Conservation (phyloP, 352 stramenopile genomes). For the Pythium aquatile region DNA sequence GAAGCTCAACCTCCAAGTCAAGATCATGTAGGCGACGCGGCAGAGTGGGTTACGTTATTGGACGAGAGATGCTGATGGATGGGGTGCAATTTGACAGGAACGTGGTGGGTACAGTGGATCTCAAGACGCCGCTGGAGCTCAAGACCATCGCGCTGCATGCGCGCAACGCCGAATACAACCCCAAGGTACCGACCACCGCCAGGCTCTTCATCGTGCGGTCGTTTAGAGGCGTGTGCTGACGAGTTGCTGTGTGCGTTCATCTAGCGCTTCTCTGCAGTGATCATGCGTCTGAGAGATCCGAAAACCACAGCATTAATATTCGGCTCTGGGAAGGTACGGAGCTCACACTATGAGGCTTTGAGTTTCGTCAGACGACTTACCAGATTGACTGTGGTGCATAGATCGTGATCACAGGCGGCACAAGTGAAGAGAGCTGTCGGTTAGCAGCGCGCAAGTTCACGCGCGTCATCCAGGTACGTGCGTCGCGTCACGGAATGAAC, state of each 20-base stretch:
- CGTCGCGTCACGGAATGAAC: not conserved
- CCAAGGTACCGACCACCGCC: conserved; percentile 68
- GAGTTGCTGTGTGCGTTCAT: not conserved
- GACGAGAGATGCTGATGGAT: not conserved
- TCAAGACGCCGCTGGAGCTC: conserved; percentile 94
- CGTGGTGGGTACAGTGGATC: conserved; percentile 94
- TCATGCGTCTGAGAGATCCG: conserved; percentile 95
- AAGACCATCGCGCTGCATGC: conserved; percentile 96
- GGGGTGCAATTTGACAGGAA: conserved; percentile 48
- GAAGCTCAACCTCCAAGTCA: conserved; percentile 74
- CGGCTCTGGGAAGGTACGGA: conserved; percentile 88
- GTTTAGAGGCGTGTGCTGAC: not conserved
- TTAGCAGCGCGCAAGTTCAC: conserved; percentile 86
- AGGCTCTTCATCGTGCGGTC: not conserved
- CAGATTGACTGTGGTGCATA: conserved; percentile 18
- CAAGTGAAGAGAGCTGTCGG: conserved; percentile 77
- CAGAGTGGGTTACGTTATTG: not conserved
- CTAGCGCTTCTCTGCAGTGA: conserved; percentile 95
- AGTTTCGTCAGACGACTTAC: not conserved
- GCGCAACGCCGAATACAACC: conserved; percentile 99
- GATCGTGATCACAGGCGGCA: conserved; percentile 86
- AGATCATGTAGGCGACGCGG: conserved; percentile 58
- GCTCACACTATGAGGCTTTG: too few species aligned
- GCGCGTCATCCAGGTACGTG: conserved; percentile 74
- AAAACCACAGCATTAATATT: conserved; percentile 99